These are phyloP conservation scores for Penicillium simplicissimum DNA, from an alignment of 495 filamentous ascomycete species.

Conservation along the genomic window DNA sequence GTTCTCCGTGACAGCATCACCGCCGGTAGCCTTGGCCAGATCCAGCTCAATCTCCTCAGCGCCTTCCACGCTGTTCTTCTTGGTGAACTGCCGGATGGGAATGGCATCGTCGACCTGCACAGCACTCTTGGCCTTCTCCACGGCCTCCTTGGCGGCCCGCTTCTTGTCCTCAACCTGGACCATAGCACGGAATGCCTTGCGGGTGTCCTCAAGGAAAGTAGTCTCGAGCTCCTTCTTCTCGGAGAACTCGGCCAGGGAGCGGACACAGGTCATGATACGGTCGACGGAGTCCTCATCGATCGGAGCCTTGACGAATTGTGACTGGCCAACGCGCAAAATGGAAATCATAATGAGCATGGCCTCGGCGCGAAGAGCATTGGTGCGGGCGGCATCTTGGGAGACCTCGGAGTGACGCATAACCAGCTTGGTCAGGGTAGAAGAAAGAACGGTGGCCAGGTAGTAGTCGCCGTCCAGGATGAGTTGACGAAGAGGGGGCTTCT, in stretches of 20 bases:
- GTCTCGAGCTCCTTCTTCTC: constrained; percentile 86
- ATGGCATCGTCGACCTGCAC: constrained; percentile 95
- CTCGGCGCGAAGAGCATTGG: constrained; percentile 92
- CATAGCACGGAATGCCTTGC: constrained; percentile 97
- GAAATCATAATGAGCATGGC: constrained; percentile 99
- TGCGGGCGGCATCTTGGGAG: constrained; percentile 80
- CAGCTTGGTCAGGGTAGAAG: constrained; percentile 92
- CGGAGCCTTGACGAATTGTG: constrained; percentile 92
- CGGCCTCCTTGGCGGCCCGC: constrained; percentile 83
- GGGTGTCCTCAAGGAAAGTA: constrained; percentile 93
- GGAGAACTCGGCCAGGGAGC: constrained; percentile 87
- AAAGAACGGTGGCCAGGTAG: constrained; percentile 92
- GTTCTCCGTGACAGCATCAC: constrained; percentile 80
- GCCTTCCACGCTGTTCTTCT: constrained; percentile 85
- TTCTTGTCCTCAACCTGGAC: constrained; percentile 98
- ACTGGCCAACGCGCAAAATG: constrained; percentile 95
- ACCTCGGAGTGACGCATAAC: constrained; percentile 98
- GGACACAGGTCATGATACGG: constrained; percentile 94
- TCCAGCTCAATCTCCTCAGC: constrained; percentile 85
- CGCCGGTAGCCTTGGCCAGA: constrained; percentile 91
- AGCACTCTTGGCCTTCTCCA: constrained; percentile 89
- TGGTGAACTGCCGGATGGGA: constrained; percentile 86
- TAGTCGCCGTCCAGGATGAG: constrained; percentile 97
- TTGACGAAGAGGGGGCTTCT: constrained; percentile 93
- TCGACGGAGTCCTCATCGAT: constrained; percentile 99